Percentiles rank a stretch among this genome's conserved stretches.
Evolutionary conservation across 495 filamentous ascomycete genomes (phyloP).

Genomic region (Aspergillus carlsbadensis): DNA sequence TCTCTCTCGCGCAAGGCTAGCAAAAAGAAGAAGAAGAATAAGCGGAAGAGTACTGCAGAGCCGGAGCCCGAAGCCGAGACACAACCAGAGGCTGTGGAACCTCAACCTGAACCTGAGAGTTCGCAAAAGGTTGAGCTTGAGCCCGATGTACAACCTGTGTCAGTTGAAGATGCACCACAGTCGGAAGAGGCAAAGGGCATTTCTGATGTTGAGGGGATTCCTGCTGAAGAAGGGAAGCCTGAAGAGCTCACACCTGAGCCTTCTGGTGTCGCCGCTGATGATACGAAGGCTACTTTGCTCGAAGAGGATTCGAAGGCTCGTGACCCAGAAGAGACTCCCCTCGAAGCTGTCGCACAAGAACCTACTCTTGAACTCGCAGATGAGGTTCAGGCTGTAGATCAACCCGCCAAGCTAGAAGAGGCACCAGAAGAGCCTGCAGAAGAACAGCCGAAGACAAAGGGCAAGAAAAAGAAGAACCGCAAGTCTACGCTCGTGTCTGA

Average conservation of each 20-base stretch:
- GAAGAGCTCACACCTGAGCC: not conserved
- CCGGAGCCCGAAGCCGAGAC: conserved; percentile 2
- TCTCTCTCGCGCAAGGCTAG: conserved; percentile 17
- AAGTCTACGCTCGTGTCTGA: conserved; percentile 29
- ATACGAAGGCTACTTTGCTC: not conserved
- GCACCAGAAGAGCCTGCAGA: conserved; percentile 14
- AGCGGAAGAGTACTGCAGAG: conserved; percentile 22
- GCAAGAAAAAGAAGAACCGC: conserved; percentile 38
- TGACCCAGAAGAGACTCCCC: not conserved
- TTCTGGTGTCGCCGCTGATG: not conserved
- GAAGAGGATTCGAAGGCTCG: not conserved
- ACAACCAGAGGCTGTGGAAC: conserved; percentile 27
- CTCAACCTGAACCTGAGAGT: conserved; percentile 22
- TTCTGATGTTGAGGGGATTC: not conserved
- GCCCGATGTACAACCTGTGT: not conserved
- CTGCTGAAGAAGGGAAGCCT: not conserved
- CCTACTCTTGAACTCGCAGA: not conserved
- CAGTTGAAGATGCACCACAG: not conserved
- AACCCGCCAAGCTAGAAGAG: not conserved
- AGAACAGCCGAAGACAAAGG: conserved; percentile 27
- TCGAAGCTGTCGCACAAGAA: not conserved
- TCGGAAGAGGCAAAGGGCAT: not conserved
- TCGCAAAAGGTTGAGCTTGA: conserved; percentile 13
- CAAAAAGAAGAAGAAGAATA: conserved; percentile 37
- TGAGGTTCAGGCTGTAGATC: not conserved